Percentiles rank a stretch among this genome's conserved stretches.
Conservation (phyloP, 2,329 filamentous ascomycete genomes). For the Neopestalotiopsis sp. region DNA sequence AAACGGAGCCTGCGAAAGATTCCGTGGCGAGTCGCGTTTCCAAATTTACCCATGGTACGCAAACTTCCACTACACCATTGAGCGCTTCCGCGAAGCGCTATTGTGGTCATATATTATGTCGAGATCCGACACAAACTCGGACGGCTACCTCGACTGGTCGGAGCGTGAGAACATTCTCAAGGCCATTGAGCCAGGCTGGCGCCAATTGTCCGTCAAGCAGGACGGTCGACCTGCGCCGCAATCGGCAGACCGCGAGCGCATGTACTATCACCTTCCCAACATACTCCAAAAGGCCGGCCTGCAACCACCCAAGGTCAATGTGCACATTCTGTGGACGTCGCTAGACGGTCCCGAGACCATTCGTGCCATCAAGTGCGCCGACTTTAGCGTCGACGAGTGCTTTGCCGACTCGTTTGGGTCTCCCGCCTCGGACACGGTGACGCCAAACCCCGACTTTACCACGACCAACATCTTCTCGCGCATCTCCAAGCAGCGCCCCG, state of each 20-base stretch:
- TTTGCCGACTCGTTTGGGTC: slow-evolving; percentile 46
- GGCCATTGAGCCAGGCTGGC: slow-evolving; percentile 40
- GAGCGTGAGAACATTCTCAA: slow-evolving; percentile 43
- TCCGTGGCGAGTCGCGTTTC: slow-evolving; percentile 46
- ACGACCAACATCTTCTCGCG: slow-evolving; percentile 44
- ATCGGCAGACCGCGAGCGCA: slow-evolving; percentile 37
- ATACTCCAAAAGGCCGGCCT: slow-evolving; percentile 42
- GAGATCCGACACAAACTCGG: slow-evolving; percentile 40
- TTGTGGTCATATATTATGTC: slow-evolving; percentile 49
- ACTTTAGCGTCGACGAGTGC: slow-evolving; percentile 46
- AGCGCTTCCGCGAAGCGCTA: slow-evolving; percentile 46
- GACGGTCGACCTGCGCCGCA: slow-evolving; percentile 37
- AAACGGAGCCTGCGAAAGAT: slow-evolving; percentile 44
- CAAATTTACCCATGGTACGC: slow-evolving; percentile 49
- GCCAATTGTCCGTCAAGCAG: slow-evolving; percentile 25
- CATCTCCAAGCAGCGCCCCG: slow-evolving; percentile 40
- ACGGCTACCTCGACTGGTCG: slow-evolving; percentile 45
- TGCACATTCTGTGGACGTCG: slow-evolving; percentile 46
- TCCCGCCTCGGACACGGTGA: slow-evolving; percentile 36
- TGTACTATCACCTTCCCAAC: slow-evolving; percentile 42
- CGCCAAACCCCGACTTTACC: slow-evolving; percentile 42
- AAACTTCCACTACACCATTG: slow-evolving; percentile 48
- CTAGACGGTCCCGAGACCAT: slow-evolving; percentile 46
- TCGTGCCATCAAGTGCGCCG: slow-evolving; percentile 43
- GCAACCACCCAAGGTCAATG: slow-evolving; percentile 43